Evolutionary conservation across 139 green algal genomes (phyloP).

Genomic region (Ettlia oleoabundans): DNA sequence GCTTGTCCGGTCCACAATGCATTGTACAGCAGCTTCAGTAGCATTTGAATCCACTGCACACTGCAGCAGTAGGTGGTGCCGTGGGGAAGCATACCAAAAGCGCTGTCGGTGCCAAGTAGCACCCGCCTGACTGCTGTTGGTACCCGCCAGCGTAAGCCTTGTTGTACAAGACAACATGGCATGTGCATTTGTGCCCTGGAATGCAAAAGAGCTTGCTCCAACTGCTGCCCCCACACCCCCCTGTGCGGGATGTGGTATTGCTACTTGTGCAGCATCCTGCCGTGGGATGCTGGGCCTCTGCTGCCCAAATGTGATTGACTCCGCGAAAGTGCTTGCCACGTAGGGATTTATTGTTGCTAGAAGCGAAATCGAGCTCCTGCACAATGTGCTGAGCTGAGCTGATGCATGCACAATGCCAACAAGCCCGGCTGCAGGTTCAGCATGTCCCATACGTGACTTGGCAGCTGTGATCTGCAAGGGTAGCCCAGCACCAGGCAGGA

Average conservation of each 20-base stretch:
- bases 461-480: constrained; percentile 62
- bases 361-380: background rate
- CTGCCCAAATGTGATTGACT: background rate
- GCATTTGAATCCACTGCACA: background rate
- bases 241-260: background rate
- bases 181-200: constrained; percentile 54
- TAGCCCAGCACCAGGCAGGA: background rate
- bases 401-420: constrained; percentile 55
- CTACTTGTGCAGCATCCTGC: background rate
- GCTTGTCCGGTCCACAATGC: background rate
- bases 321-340: background rate
- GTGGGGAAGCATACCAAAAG: background rate
- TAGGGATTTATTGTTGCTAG: background rate
- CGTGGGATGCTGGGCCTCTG: background rate
- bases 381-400: background rate
- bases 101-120: background rate
- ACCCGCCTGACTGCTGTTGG: background rate
- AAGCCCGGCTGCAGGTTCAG: constrained; percentile 79
- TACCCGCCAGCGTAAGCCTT: too few species aligned
- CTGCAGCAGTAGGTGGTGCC: background rate
- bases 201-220: constrained; percentile 46
- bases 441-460: constrained; percentile 79
- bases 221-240: too few species aligned
- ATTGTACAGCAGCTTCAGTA: background rate
- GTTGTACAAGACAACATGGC: background rate